Base-by-base conservation (phyloP, 2,329 filamentous ascomycete genomes). In the Thermoascus crustaceus region DNA sequence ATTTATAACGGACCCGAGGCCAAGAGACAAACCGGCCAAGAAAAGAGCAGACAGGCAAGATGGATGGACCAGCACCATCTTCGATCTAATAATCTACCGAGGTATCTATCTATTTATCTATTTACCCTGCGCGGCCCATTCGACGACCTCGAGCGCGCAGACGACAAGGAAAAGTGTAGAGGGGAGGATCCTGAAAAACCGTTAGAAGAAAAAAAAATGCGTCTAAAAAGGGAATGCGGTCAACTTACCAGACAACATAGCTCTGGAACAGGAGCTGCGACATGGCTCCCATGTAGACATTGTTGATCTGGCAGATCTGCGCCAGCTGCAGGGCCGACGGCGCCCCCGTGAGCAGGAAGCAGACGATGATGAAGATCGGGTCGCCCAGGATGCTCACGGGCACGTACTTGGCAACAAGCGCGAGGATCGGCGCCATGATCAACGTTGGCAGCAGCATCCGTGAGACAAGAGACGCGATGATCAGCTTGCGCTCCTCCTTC, bases 261-360 rank as follows among this genome's bases (percentile, higher is more conserved):
- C 89, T 95, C 68, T 95, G 89, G 69, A 96, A 94, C 33, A 96
- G 66, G 38, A 98, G 73, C 58, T 78, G 84, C 43, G 85, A 84
- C 88, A 98, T 96, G 32, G 91, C 86, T 11, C 82, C 78, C 69
- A 96, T 89, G 60, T 86, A 98, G 7, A 98, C 91, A 44, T 82
- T 82, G 63, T 98, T 98, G 66, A 96, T 84, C 71, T 96, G 91
- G 66, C 91, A 98, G 42, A 98, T 98, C 66, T 98, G 91, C 5
- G 91, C 89, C 54, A 98, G 68, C 64, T 98, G 91, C 45, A 98
- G 71, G 17, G 91, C 91, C 44, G 83, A 93, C 4, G 91, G 91
- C 3, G 91, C 91, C 22, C 91, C 91, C 0, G 86, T 89, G 47
- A 98, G 82, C 45, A 98, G 71, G 73, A 96, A 98, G 65, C 88